Evolutionary conservation across 139 green algal species (phyloP).

Genomic region (Chlamydomonas urium): DNA sequence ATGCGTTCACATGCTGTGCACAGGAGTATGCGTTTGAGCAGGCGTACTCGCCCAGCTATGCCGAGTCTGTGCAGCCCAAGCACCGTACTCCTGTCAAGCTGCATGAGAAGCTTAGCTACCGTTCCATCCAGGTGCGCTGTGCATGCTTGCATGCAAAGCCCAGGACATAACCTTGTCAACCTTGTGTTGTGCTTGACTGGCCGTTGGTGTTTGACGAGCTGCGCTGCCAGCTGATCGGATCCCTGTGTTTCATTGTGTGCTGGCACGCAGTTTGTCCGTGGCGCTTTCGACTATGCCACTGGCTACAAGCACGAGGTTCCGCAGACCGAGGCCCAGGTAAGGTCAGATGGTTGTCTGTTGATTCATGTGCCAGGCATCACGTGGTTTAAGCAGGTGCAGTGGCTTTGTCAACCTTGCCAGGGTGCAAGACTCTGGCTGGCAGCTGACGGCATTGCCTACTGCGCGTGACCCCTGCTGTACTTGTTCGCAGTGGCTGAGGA

Average conservation of each 20-base stretch:
- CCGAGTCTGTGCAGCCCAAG: constrained; percentile 1
- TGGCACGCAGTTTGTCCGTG: background rate
- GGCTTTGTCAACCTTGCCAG: too few species aligned
- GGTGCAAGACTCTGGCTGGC: too few species aligned
- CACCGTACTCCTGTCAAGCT: background rate
- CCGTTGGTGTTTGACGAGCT: background rate
- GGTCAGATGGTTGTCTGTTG: background rate
- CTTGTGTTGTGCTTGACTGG: background rate
- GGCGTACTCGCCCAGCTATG: background rate
- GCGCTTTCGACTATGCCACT: background rate
- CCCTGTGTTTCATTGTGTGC: background rate
- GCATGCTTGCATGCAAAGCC: background rate
- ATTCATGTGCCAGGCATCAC: background rate
- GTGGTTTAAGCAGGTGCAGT: too few species aligned
- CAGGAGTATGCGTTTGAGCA: constrained; percentile 1
- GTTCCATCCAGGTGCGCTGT: background rate
- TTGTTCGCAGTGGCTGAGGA: constrained; percentile 58
- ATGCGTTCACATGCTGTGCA: too few species aligned
- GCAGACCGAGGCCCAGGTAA: constrained; percentile 39
- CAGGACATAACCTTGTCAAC: background rate
- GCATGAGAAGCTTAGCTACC: background rate
- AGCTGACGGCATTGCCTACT: too few species aligned
- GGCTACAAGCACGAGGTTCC: background rate
- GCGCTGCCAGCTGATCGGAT: background rate
- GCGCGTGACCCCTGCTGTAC: background rate